Conservation (phyloP, 1,284 basidiomycete species). For the Marasmius fiardii region DNA sequence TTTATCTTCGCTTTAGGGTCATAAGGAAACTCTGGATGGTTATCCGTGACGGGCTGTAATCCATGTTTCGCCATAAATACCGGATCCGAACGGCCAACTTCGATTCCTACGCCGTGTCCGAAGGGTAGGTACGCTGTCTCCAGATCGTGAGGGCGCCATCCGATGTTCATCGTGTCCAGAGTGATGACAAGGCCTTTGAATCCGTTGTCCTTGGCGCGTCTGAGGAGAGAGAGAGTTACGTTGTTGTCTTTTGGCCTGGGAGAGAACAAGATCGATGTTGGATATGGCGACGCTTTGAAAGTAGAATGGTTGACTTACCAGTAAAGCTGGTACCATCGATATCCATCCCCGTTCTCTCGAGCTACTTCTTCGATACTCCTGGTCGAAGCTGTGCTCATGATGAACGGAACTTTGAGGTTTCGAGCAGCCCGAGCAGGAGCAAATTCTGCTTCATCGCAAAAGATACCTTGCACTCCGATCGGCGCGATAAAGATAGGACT, state of each 20-base stretch:
- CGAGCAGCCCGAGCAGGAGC: constrained; percentile 65
- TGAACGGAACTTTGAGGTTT: constrained; percentile 63
- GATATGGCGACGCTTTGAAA: background rate
- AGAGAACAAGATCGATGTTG: background rate
- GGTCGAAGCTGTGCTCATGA: constrained; percentile 70
- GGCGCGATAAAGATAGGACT: constrained; percentile 71
- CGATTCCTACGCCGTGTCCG: constrained; percentile 53
- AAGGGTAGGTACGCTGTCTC: constrained; percentile 60
- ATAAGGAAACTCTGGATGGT: constrained; percentile 55
- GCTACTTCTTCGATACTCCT: constrained; percentile 75
- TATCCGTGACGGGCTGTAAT: constrained; percentile 36
- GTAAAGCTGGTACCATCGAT: constrained; percentile 82
- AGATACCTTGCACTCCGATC: constrained; percentile 72
- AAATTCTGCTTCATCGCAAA: constrained; percentile 66
- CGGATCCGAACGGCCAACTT: constrained; percentile 64
- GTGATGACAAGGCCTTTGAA: constrained; percentile 70
- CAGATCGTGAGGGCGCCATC: constrained; percentile 70
- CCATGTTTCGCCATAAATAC: constrained; percentile 60
- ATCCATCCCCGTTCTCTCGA: constrained; percentile 55
- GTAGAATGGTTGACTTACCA: constrained; percentile 36
- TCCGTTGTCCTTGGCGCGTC: constrained; percentile 60
- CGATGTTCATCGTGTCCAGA: constrained; percentile 62
- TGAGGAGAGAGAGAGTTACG: constrained; percentile 61
- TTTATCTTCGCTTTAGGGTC: constrained; percentile 41
- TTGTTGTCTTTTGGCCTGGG: constrained; percentile 57